Evolutionary conservation across 352 stramenopile genomes (phyloP).

Genomic region (Phytophthora colocasiae): DNA sequence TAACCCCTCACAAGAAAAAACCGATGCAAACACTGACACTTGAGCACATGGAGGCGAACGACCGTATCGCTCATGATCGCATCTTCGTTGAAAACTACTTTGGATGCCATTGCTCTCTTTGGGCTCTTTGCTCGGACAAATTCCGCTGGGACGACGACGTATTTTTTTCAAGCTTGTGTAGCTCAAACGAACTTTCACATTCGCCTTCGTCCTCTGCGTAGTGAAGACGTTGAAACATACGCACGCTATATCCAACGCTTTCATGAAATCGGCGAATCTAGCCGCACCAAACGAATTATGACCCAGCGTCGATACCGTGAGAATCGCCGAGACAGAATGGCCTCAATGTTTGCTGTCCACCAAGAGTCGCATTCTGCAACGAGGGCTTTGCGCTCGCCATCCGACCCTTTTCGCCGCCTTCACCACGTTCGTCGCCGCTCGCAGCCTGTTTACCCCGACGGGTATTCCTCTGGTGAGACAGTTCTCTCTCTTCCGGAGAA

Average conservation of each 20-base stretch:
- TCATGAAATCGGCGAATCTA: constrained; percentile 3
- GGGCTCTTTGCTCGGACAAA: constrained; percentile 22
- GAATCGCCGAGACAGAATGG: constrained; percentile 1
- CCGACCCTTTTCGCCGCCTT: too few relatives aligned
- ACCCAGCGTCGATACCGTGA: constrained; percentile 3
- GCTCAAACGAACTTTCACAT: constrained; percentile 36
- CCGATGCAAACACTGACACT: constrained; percentile 7
- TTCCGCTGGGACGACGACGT: constrained; percentile 29
- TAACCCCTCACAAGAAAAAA: constrained; percentile 1
- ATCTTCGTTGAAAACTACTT: constrained; percentile 38
- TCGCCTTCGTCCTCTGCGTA: constrained; percentile 12
- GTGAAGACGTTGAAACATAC: constrained; percentile 23
- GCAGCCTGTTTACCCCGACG: too few relatives aligned
- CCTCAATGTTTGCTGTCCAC: constrained; percentile 6
- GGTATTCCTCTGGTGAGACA: too few relatives aligned
- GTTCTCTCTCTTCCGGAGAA: too few relatives aligned
- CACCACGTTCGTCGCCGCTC: too few relatives aligned
- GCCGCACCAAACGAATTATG: not conserved
- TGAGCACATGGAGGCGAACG: constrained; percentile 19
- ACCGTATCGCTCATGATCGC: constrained; percentile 24
- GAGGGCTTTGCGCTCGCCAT: too few relatives aligned
- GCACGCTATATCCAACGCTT: constrained; percentile 13
- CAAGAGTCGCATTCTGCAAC: not conserved
- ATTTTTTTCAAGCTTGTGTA: constrained; percentile 15
- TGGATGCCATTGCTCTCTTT: constrained; percentile 19